Evolutionary conservation across 1,284 basidiomycete species (phyloP).

Genomic region (Ustilago bromivora): DNA sequence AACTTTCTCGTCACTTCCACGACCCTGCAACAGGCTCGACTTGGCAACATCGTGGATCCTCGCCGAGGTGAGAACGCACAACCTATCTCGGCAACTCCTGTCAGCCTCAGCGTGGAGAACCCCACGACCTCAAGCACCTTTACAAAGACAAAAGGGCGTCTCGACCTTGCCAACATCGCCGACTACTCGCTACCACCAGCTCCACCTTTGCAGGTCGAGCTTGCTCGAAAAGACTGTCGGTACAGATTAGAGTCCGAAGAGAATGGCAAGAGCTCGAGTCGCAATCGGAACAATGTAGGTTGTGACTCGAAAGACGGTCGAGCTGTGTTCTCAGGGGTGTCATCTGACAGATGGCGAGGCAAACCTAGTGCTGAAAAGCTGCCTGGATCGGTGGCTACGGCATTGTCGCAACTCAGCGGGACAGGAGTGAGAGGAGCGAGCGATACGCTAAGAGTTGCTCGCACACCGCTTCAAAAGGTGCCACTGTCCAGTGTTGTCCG

Average conservation of each 20-base stretch:
- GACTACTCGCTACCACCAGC: conserved; percentile 29
- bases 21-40: background rate
- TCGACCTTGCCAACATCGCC: conserved; percentile 9
- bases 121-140: background rate
- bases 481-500: conserved; percentile 27
- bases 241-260: conserved; percentile 24
- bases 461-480: conserved; percentile 14
- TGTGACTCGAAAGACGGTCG: background rate
- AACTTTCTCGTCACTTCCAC: conserved; percentile 1
- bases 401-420: background rate
- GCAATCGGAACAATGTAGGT: conserved; percentile 3
- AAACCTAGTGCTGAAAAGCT: background rate
- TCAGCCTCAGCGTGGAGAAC: background rate
- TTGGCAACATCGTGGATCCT: background rate
- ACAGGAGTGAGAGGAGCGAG: background rate
- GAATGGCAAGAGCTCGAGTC: conserved; percentile 14
- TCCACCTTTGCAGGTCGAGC: conserved; percentile 32
- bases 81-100: background rate
- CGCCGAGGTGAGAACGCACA: too few relatives aligned
- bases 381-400: background rate
- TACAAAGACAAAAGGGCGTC: background rate
- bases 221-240: conserved; percentile 19
- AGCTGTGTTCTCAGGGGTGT: background rate
- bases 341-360: background rate
- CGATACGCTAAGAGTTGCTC: background rate